phyloP scores from a whole-genome alignment of 1,284 basidiomycete species.

The Neonothopanus nambi region DNA sequence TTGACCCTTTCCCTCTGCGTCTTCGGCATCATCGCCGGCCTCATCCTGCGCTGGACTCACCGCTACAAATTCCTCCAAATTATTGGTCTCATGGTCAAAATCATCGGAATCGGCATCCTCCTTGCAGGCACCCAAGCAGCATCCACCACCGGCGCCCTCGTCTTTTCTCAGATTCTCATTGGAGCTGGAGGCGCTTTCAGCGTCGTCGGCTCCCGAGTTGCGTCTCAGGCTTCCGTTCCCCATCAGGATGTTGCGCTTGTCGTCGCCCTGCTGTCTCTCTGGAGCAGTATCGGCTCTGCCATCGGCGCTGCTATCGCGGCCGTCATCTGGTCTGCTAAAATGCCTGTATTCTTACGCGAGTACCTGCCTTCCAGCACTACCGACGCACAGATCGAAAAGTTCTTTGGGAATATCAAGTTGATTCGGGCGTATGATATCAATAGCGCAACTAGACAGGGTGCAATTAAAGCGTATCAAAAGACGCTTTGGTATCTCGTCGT shows the following conservation, averaged over 20 bases:
- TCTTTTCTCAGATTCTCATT: slow-evolving; percentile 25
- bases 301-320: slow-evolving; percentile 26
- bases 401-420: slow-evolving; percentile 22
- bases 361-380: slow-evolving; percentile 20
- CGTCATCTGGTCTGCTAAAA: slow-evolving; percentile 24
- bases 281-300: slow-evolving; percentile 24
- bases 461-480: slow-evolving; percentile 23
- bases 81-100: slow-evolving; percentile 17
- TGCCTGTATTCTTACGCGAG: slow-evolving; percentile 21
- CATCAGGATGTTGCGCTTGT: slow-evolving; percentile 28
- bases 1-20: slow-evolving; percentile 15
- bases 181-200: slow-evolving; percentile 25
- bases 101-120: slow-evolving; percentile 24
- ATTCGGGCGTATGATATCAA: slow-evolving; percentile 19
- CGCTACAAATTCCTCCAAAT: slow-evolving; percentile 19
- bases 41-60: slow-evolving; percentile 14
- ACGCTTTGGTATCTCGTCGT: slow-evolving; percentile 25
- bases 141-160: slow-evolving; percentile 19
- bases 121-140: slow-evolving; percentile 20
- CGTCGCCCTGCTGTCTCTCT: slow-evolving; percentile 24
- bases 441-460: slow-evolving; percentile 9
- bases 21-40: slow-evolving; percentile 15
- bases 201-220: slow-evolving; percentile 25
- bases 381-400: slow-evolving; percentile 21
- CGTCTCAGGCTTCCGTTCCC: slow-evolving; percentile 26